A percentile compares a stretch with the other conserved stretches of the same genome.
Conservation (phyloP, 192 early-diverging fungal genomes). For the Umbelopsis sp. region DNA sequence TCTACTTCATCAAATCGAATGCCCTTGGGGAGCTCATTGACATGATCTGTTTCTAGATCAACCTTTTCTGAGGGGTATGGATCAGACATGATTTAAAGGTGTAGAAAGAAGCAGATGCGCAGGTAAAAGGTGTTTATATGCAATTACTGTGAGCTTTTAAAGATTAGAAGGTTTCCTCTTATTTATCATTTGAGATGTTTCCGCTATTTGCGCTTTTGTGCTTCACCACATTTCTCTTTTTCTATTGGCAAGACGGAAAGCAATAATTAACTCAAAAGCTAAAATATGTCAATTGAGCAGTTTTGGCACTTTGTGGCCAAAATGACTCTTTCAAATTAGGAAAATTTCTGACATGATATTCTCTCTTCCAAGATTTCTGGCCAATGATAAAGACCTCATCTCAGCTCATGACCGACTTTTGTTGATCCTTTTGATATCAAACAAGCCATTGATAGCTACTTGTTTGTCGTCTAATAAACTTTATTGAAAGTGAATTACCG, state of each 20-base stretch:
- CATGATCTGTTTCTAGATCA: background rate
- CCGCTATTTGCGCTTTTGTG: no score
- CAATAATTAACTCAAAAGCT: background rate
- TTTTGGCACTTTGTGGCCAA: background rate
- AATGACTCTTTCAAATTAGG: background rate
- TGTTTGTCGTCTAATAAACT: no score
- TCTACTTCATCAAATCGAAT: constrained; percentile 4
- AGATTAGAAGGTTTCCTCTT: no score
- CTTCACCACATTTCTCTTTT: background rate
- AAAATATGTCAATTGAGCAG: background rate
- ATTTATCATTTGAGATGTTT: no score
- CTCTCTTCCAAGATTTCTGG: background rate
- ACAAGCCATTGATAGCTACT: no score
- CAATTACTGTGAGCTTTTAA: no score
- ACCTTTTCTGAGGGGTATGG: background rate
- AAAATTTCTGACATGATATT: background rate
- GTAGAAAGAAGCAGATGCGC: no score
- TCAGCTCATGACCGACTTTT: no score
- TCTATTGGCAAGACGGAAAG: background rate
- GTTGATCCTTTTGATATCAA: no score
- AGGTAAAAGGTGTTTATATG: no score
- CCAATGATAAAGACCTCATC: background rate
- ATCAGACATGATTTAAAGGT: background rate
- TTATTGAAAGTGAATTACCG: no score
- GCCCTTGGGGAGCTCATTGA: background rate